Evolutionary conservation across 495 filamentous ascomycete species (phyloP).

Genomic region (Immersiella caudata): DNA sequence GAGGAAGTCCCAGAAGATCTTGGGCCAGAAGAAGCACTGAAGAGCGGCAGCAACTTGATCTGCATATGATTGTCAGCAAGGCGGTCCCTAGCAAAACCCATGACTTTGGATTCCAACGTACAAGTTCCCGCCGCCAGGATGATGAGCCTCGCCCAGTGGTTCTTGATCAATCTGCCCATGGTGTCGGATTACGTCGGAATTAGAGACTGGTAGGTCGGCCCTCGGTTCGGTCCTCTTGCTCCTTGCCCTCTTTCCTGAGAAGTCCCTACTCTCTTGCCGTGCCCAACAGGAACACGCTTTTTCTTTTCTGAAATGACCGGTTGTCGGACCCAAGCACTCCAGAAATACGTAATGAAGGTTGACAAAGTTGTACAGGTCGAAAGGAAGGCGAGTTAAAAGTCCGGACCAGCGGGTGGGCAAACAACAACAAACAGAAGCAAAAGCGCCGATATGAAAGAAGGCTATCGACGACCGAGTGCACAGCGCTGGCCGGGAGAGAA

Average conservation of each 20-base stretch:
- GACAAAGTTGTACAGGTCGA: slow-evolving; percentile 32
- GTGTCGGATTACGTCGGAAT: slow-evolving; percentile 35
- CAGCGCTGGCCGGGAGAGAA: slow-evolving; percentile 45
- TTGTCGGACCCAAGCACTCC: slow-evolving; percentile 6
- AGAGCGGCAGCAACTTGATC: slow-evolving; percentile 87
- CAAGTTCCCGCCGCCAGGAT: slow-evolving; percentile 81
- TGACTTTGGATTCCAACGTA: slow-evolving; percentile 52
- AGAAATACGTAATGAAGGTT: slow-evolving; percentile 30
- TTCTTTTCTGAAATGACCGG: slow-evolving; percentile 4
- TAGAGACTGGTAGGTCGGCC: slow-evolving; percentile 10
- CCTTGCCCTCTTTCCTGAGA: slow-evolving; percentile 8
- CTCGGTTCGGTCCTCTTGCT: slow-evolving; percentile 6
- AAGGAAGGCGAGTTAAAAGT: slow-evolving; percentile 39
- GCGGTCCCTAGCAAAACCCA: not conserved
- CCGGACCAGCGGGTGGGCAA: slow-evolving; percentile 49
- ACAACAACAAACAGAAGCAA: slow-evolving; percentile 27
- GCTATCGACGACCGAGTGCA: slow-evolving; percentile 51
- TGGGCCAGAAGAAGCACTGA: slow-evolving; percentile 96
- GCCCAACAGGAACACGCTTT: slow-evolving; percentile 22
- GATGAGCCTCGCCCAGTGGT: slow-evolving; percentile 95
- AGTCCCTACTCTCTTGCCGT: slow-evolving; percentile 36
- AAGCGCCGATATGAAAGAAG: slow-evolving; percentile 50
- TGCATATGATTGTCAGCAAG: slow-evolving; percentile 29
- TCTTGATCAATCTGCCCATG: slow-evolving; percentile 98
- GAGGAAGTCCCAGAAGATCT: slow-evolving; percentile 97